Base-by-base conservation (phyloP, 2,329 filamentous ascomycete species). In the Verticillium dahliae region DNA sequence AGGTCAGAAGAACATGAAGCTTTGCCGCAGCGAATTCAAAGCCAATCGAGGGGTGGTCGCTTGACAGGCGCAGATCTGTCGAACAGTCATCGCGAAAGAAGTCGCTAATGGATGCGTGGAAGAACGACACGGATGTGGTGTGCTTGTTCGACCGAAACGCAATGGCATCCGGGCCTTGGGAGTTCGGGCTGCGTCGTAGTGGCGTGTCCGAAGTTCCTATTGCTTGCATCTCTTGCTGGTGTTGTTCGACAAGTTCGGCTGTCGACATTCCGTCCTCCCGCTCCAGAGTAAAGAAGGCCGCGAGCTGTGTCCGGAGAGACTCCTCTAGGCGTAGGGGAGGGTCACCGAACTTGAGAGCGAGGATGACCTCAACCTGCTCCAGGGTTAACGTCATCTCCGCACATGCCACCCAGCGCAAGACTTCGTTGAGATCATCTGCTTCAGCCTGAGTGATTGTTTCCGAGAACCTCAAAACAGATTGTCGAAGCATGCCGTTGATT, bases 201-300 rank as follows among this genome's bases (percentile, higher is more conserved):
- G 55, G 41, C 4, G 52, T 37, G 22, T 60, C 61, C 22, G 45
- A 10, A 22, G 6, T 39, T 35, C 38, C 27, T 31, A 34, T n/a
- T 11, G 5, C 4, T 27, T 52, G 45, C 18, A 62, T 18, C 41
- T 60, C 63, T 15, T 69, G 67, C 55, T 77, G 75, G 57, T 72
- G 67, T n/a, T 76, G 72, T 15, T 74, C 75, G 39, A 76, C 69
- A 1, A 78, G 66, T 54, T 78, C 76, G 15, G 78, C 75, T 0
- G 76, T 78, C 0, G 76, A 76, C 10, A 77, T 64, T 0, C 76
- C 77, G 56, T 81, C 79, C 38, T 80, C 76, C 0, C 79, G 71
- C 57, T 77, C 73, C 0, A 81, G 71, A 6, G 74, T 75, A 50
- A 81, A 81, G 56, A 81, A 81, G 58, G 77, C 79, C 0, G 76